Base-by-base conservation (phyloP, 2,329 filamentous ascomycete species). In the Cylindrodendrum hubeiense region DNA sequence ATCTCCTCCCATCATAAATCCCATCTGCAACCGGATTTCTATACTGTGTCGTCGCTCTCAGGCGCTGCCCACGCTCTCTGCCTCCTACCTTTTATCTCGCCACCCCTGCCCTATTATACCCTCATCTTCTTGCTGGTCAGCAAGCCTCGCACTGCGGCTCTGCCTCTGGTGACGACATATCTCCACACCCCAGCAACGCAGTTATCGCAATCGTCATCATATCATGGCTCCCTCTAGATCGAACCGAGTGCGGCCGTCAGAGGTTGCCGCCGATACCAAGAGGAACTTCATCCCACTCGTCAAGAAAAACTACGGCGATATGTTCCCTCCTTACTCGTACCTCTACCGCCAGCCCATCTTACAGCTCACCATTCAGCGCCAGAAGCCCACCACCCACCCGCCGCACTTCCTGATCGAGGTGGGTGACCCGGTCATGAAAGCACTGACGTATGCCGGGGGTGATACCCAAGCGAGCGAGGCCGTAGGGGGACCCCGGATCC, bases 251-350 rank as follows among this genome's bases (percentile, higher is more conserved):
- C 75, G 76, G 72, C 79, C 79, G 33, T 79, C 90, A 43, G 91
- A 93, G 69, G 88, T 94, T 58, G 91, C 91, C 59, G 87, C 89
- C 26, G 91, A 93, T 76, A 91, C 90, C n/a, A 93, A 93, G 79
- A 86, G 85, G 71, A 85, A 86, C 63, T 92, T 90, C 75, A 90
- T 93, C 68, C 91, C 91, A 17, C 81, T 86, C 67, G 88, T 93
- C 71, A 86, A 84, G 73, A 81, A 84, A 37, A 82, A 87, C 74
- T 89, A 86, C 79, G 83, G 80, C 63, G 81, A 83, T 61, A 78
- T 79, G 73, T 92, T 82, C 83, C 84, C 84, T 17, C 84, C 85
- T 5, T 85, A 83, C 69, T 93, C 90, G 3, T 86, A 87, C 71
- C 82, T 91, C 44, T 87, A 88, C 75, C 76, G 83, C 75, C 80